Conservation (phyloP, 495 filamentous ascomycete species). For the Talaromyces thailandensis region DNA sequence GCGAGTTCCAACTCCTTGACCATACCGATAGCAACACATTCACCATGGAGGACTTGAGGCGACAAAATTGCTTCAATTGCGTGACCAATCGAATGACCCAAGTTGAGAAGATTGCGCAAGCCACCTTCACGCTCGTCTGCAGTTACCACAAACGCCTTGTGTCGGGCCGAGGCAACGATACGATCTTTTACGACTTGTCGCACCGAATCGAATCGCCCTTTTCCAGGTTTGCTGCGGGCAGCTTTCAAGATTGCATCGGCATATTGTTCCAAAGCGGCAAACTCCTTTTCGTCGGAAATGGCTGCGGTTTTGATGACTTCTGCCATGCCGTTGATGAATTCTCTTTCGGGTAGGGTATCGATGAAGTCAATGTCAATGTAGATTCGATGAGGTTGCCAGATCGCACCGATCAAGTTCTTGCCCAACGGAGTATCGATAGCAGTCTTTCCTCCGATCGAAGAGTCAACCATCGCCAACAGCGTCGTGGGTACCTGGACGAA, state of each 20-base stretch:
- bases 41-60: constrained; percentile 90
- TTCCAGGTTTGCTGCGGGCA: constrained; percentile 45
- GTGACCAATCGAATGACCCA: constrained; percentile 97
- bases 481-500: constrained; percentile 97
- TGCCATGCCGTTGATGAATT: constrained; percentile 98
- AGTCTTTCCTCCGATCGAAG: constrained; percentile 96
- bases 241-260: constrained; percentile 66
- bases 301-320: constrained; percentile 98
- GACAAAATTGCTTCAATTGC: constrained; percentile 93
- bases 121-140: constrained; percentile 92
- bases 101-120: constrained; percentile 89
- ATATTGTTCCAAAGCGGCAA: constrained; percentile 74
- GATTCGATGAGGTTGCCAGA: constrained; percentile 90
- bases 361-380: constrained; percentile 93
- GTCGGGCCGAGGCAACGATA: constrained; percentile 77
- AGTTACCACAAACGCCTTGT: constrained; percentile 91
- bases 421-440: constrained; percentile 95
- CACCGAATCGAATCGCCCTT: constrained; percentile 56
- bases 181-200: constrained; percentile 73
- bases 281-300: constrained; percentile 87
- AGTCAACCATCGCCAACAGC: constrained; percentile 94
- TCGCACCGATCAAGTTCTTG: constrained; percentile 93
- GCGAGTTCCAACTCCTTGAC: constrained; percentile 94
- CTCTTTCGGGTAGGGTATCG: constrained; percentile 79
- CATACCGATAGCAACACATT: constrained; percentile 96